Conservation (phyloP, 2,329 filamentous ascomycete species). For the Nemania diffusa region DNA sequence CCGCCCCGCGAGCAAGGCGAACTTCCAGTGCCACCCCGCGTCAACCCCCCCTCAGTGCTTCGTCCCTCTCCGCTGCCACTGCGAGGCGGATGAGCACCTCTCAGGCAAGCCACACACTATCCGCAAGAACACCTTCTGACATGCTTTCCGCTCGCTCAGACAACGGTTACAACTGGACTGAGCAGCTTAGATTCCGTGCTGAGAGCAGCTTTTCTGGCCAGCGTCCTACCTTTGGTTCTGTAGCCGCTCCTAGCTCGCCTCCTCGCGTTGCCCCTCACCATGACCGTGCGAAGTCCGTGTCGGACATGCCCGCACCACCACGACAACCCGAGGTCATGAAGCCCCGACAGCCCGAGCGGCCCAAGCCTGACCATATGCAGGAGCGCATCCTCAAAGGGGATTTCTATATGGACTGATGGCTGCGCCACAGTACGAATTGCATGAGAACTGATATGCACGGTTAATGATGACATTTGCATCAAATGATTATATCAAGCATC, state of each 20-base stretch:
- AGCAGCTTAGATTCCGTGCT: slow-evolving; percentile 91
- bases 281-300: slow-evolving; percentile 76
- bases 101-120: slow-evolving; percentile 70
- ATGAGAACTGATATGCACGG: not conserved
- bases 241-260: slow-evolving; percentile 54
- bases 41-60: slow-evolving; percentile 51
- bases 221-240: slow-evolving; percentile 65
- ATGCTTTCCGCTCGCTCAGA: slow-evolving; percentile 72
- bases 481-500: not conserved
- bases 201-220: slow-evolving; percentile 76
- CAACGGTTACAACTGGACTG: slow-evolving; percentile 97
- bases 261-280: slow-evolving; percentile 60
- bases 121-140: slow-evolving; percentile 73
- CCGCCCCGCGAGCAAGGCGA: slow-evolving; percentile 50
- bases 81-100: slow-evolving; percentile 51
- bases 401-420: slow-evolving; percentile 90
- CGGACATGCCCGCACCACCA: slow-evolving; percentile 69
- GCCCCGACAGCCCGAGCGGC: slow-evolving; percentile 60
- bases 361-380: slow-evolving; percentile 92
- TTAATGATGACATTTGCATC: slow-evolving; percentile 4
- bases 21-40: slow-evolving; percentile 44
- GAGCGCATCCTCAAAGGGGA: slow-evolving; percentile 97
- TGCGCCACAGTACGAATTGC: not conserved
- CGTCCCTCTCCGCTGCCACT: slow-evolving; percentile 48
- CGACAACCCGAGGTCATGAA: slow-evolving; percentile 60